Percentiles rank a stretch among this genome's conserved stretches.
phyloP scores from a whole-genome alignment of 2,329 filamentous ascomycete species.

The Drechmeria coniospora region DNA sequence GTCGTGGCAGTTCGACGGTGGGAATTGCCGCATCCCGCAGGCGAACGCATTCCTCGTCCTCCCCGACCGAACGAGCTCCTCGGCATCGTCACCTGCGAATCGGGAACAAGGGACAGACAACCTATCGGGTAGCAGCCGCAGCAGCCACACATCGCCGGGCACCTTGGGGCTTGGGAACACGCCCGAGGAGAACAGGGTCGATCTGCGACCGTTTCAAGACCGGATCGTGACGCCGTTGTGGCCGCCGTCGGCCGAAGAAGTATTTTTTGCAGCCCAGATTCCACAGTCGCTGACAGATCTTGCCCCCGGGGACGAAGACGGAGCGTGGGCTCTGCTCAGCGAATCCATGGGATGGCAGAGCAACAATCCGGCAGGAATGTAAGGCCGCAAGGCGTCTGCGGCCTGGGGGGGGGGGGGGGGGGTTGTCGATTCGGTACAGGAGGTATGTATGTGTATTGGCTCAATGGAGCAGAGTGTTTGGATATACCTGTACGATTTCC shows the following conservation, averaged over 20 bases:
- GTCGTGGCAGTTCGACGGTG: not conserved
- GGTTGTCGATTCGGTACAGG: not conserved
- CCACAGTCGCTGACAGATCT: slow-evolving; percentile 8
- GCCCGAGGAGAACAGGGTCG: slow-evolving; percentile 19
- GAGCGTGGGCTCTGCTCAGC: slow-evolving; percentile 15
- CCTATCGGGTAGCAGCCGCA: slow-evolving; percentile 14
- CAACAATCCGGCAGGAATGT: slow-evolving; percentile 1
- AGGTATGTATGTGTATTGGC: not conserved
- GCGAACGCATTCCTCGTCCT: slow-evolving; percentile 6
- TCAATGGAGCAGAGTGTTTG: not conserved
- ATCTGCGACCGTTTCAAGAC: slow-evolving; percentile 17
- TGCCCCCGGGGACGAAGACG: slow-evolving; percentile 9
- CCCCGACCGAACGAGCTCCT: slow-evolving; percentile 18
- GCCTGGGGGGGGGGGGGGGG: no score
- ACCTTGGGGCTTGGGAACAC: slow-evolving; percentile 18
- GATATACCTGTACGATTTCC: slow-evolving; percentile 5
- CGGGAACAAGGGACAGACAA: slow-evolving; percentile 9
- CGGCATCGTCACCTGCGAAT: slow-evolving; percentile 15
- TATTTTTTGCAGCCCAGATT: slow-evolving; percentile 13
- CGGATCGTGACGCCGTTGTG: slow-evolving; percentile 15
- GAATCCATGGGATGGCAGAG: slow-evolving; percentile 12
- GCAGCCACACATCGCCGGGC: slow-evolving; percentile 16
- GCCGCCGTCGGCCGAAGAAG: slow-evolving; percentile 15
- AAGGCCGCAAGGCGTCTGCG: no score
- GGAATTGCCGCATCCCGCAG: not conserved